These are phyloP conservation scores for Thielaviopsis euricoi DNA, from an alignment of 2,329 filamentous ascomycete species.

Conservation along the genomic window DNA sequence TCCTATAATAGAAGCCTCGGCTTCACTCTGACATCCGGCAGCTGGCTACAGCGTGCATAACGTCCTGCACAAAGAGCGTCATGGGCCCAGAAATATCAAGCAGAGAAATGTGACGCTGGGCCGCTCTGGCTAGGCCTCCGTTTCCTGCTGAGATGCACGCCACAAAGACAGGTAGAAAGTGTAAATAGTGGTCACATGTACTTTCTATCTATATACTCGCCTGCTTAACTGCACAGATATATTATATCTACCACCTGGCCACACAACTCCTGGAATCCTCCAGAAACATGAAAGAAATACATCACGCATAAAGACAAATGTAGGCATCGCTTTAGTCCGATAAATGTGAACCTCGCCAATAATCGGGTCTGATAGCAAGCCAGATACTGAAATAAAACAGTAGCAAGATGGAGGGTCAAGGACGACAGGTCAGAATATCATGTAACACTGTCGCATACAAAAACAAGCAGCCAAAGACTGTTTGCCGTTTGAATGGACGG, in stretches of 20 bases:
- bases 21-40: neutral
- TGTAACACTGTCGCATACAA: neutral
- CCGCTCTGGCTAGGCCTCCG: neutral
- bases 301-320: conserved; percentile 21
- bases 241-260: too few relatives aligned
- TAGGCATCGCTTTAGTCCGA: conserved; percentile 49
- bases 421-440: neutral
- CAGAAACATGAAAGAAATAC: neutral
- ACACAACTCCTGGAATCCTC: too few relatives aligned
- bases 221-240: too few relatives aligned
- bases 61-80: neutral
- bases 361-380: conserved; percentile 39
- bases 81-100: neutral
- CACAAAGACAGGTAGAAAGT: neutral
- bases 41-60: neutral
- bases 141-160: neutral
- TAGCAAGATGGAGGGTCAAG: neutral
- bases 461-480: neutral
- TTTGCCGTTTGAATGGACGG: neutral
- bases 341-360: conserved; percentile 39
- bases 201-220: too few relatives aligned
- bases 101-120: neutral
- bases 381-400: neutral
- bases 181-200: neutral
- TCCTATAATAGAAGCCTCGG: neutral